These are phyloP conservation scores for Clavulina sp. DNA, from an alignment of 768 basidiomycete genomes.

Conservation along the genomic window DNA sequence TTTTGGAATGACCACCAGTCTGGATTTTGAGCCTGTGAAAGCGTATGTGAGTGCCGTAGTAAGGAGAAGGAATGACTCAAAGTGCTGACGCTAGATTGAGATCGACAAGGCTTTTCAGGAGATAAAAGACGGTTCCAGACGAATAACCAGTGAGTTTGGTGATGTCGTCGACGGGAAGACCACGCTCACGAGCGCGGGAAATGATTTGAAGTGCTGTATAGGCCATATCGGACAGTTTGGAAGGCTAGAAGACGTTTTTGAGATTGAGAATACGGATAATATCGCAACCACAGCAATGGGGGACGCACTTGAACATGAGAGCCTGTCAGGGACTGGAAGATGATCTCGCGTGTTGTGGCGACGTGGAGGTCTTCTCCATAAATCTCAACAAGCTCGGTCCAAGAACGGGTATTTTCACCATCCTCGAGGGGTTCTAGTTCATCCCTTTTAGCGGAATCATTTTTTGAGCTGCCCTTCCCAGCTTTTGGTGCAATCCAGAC, in stretches of 20 bases:
- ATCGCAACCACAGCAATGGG: neutral
- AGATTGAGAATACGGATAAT: constrained; percentile 6
- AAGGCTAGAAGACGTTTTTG: constrained; percentile 29
- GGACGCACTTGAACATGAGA: constrained; percentile 59
- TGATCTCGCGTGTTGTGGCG: neutral
- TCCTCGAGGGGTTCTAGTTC: neutral
- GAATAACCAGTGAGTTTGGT: constrained; percentile 67
- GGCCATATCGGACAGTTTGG: constrained; percentile 70
- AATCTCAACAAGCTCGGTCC: too few relatives aligned
- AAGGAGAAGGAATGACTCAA: neutral
- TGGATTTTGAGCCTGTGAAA: constrained; percentile 13
- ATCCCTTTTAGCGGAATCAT: too few relatives aligned
- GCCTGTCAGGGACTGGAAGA: constrained; percentile 35
- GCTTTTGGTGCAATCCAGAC: constrained; percentile 52
- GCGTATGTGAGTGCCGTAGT: constrained; percentile 2
- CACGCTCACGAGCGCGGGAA: constrained; percentile 60
- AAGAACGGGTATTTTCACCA: neutral
- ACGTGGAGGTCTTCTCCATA: too few relatives aligned
- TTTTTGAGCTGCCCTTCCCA: neutral
- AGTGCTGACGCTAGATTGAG: constrained; percentile 52
- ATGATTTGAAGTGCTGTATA: constrained; percentile 72
- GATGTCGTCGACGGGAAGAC: constrained; percentile 61
- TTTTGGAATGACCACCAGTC: constrained; percentile 22
- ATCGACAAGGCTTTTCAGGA: constrained; percentile 56
- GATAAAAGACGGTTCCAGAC: constrained; percentile 79